phyloP scores from a whole-genome alignment of 768 basidiomycete species.

The Termitomyces sp. region DNA sequence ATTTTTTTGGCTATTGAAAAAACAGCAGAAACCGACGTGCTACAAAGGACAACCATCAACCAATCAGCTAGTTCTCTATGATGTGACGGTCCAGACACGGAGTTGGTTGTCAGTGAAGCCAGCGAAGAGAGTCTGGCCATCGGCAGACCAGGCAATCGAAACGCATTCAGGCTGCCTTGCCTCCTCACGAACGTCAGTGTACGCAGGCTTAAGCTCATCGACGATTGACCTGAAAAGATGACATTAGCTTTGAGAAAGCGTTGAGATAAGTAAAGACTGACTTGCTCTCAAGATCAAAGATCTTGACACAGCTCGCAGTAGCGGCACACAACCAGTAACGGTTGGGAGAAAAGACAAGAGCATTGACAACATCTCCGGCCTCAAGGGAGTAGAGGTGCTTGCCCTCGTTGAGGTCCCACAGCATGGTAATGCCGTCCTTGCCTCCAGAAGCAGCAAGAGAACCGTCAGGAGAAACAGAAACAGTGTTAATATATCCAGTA shows the following conservation, averaged over 20 bases:
- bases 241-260: background rate
- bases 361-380: slow-evolving; percentile 97
- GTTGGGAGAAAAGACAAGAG: slow-evolving; percentile 99
- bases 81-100: slow-evolving; percentile 85
- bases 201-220: slow-evolving; percentile 97
- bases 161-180: slow-evolving; percentile 86
- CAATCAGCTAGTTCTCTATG: slow-evolving; percentile 34
- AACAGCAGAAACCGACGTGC: slow-evolving; percentile 15
- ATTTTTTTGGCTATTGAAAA: slow-evolving; percentile 18
- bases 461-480: slow-evolving; percentile 98
- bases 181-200: slow-evolving; percentile 66
- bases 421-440: slow-evolving; percentile 99
- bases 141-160: slow-evolving; percentile 97
- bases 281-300: slow-evolving; percentile 99
- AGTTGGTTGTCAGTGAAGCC: slow-evolving; percentile 95
- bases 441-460: slow-evolving; percentile 98
- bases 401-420: slow-evolving; percentile 99
- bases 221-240: slow-evolving; percentile 73
- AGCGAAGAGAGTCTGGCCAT: slow-evolving; percentile 95
- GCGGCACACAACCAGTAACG: slow-evolving; percentile 99
- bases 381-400: slow-evolving; percentile 99
- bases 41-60: slow-evolving; percentile 11
- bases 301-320: slow-evolving; percentile 95
- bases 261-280: slow-evolving; percentile 34
- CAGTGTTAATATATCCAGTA: slow-evolving; percentile 98